phyloP scores from a whole-genome alignment of 306 rosid genomes.

The Acacia confusa region DNA sequence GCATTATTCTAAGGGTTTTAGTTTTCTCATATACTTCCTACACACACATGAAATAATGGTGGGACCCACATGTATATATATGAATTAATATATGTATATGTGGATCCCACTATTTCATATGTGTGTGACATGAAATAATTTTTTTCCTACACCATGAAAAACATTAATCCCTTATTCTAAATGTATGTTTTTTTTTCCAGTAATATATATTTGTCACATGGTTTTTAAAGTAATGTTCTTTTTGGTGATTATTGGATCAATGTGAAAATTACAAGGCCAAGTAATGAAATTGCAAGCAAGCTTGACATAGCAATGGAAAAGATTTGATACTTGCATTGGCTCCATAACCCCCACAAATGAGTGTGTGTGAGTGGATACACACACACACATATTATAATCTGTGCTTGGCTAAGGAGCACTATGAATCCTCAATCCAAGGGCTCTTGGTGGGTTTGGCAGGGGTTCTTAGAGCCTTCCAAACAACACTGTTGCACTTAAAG shows the following conservation, averaged over 20 bases:
- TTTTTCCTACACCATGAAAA: no score
- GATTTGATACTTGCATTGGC: neutral
- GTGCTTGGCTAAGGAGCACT: neutral
- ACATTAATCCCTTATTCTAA: no score
- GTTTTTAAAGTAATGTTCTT: no score
- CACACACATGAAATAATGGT: no score
- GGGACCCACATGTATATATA: no score
- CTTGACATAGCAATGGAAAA: neutral
- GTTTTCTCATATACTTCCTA: no score
- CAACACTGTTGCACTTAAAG: conserved; percentile 52
- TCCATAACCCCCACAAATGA: neutral
- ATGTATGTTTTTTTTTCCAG: neutral
- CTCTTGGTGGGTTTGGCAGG: conserved; percentile 34
- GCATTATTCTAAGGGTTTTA: no score
- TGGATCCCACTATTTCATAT: no score
- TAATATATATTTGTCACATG: neutral
- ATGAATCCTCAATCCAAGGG: neutral
- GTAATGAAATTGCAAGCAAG: neutral
- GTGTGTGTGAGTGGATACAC: no score
- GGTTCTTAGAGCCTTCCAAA: conserved; percentile 58
- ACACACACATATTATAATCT: no score
- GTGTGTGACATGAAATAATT: no score
- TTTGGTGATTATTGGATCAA: neutral
- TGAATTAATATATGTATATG: no score
- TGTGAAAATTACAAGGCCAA: neutral